phyloP scores from a whole-genome alignment of 768 basidiomycete genomes.

The Zangia roseola region DNA sequence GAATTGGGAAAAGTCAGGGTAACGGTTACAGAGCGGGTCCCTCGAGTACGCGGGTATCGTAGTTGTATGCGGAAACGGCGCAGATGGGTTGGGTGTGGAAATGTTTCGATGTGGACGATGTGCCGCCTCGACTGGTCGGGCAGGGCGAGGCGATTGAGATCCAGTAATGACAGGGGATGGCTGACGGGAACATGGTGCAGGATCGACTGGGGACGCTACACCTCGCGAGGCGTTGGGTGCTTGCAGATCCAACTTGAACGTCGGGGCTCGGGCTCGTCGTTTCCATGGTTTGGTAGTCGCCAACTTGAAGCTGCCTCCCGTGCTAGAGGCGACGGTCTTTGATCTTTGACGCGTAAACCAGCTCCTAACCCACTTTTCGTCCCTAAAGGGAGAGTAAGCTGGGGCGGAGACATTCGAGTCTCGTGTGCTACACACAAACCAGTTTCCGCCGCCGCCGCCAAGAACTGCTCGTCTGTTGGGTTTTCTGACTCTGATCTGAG shows the following conservation, averaged over 20 bases:
- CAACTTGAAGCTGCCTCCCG: background rate
- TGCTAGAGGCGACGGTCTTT: slow-evolving; percentile 13
- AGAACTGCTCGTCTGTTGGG: slow-evolving; percentile 24
- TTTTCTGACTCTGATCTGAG: slow-evolving; percentile 20
- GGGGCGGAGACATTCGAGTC: slow-evolving; percentile 2
- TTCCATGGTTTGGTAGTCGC: background rate
- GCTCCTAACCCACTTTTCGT: slow-evolving; percentile 29
- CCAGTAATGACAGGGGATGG: background rate
- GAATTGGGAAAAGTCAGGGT: slow-evolving; percentile 34
- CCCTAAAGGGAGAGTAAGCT: slow-evolving; percentile 15
- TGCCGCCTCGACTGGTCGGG: background rate
- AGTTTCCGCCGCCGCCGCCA: slow-evolving; percentile 24
- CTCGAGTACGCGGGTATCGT: slow-evolving; percentile 25
- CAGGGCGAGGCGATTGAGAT: background rate
- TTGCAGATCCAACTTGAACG: slow-evolving; percentile 15
- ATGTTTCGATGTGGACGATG: background rate
- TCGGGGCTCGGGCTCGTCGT: background rate
- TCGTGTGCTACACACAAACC: slow-evolving; percentile 28
- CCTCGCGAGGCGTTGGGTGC: background rate
- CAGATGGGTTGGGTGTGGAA: background rate
- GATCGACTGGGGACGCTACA: background rate
- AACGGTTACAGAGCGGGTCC: slow-evolving; percentile 30
- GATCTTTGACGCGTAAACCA: slow-evolving; percentile 32
- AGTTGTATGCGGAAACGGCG: background rate
- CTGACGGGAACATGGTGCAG: background rate